These are phyloP conservation scores for Adenanthera pavonina DNA, from an alignment of 306 rosid species.

Conservation along the genomic window DNA sequence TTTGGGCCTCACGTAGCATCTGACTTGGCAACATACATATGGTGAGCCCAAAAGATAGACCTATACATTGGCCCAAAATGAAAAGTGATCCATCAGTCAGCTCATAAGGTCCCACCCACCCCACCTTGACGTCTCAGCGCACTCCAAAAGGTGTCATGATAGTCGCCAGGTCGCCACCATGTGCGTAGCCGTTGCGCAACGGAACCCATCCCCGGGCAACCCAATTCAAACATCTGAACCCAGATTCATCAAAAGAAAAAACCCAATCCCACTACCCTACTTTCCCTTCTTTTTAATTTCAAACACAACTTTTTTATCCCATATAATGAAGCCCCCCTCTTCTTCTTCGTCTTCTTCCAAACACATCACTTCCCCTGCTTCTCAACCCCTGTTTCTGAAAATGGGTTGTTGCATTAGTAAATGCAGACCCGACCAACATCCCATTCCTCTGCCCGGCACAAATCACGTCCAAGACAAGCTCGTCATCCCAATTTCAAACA, in stretches of 20 bases:
- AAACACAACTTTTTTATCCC: constrained; percentile 38
- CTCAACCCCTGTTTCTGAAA: neutral
- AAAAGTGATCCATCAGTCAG: neutral
- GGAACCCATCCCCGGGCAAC: constrained; percentile 80
- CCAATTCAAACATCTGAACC: constrained; percentile 66
- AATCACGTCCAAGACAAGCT: constrained; percentile 51
- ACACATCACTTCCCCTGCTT: neutral
- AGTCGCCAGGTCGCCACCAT: constrained; percentile 12
- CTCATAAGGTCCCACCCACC: neutral
- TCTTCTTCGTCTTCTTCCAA: neutral
- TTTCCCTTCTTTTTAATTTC: constrained; percentile 40
- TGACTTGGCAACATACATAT: neutral
- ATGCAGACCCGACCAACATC: constrained; percentile 62
- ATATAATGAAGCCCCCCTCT: neutral
- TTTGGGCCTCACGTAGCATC: neutral
- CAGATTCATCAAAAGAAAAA: constrained; percentile 48
- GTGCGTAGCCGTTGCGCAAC: constrained; percentile 78
- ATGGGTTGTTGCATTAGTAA: constrained; percentile 98
- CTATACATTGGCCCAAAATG: neutral
- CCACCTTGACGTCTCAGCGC: neutral
- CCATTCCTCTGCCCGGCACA: constrained; percentile 3
- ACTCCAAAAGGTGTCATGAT: neutral
- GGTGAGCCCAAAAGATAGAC: neutral
- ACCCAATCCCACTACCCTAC: neutral
- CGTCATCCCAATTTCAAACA: constrained; percentile 46